These are phyloP conservation scores for Orbilia quercus DNA, from an alignment of 2,329 filamentous ascomycete genomes.

Conservation along the genomic window DNA sequence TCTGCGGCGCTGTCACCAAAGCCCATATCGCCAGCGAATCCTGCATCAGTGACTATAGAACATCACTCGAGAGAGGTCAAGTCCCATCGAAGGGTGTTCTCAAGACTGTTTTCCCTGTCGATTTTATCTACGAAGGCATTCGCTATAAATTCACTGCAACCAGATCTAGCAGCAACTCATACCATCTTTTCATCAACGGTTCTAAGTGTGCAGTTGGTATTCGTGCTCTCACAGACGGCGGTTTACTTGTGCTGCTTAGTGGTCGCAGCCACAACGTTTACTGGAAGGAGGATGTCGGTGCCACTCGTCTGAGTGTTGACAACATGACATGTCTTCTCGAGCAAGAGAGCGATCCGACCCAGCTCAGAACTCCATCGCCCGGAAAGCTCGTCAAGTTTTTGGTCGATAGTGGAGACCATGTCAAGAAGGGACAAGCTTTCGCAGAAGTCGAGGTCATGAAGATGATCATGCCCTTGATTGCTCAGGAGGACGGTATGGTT, in stretches of 20 bases:
- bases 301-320: conserved; percentile 93
- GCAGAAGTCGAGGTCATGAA: conserved; percentile 99
- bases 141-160: conserved; percentile 99
- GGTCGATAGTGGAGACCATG: conserved; percentile 92
- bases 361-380: conserved; percentile 91
- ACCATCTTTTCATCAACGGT: conserved; percentile 98
- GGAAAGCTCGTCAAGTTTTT: conserved; percentile 99
- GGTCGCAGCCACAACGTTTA: conserved; percentile 98
- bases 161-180: conserved; percentile 89
- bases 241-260: conserved; percentile 86
- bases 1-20: conserved; percentile 94
- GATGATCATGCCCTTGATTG: conserved; percentile 99
- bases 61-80: conserved; percentile 93
- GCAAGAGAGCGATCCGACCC: conserved; percentile 98
- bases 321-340: conserved; percentile 98
- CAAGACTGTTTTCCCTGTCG: conserved; percentile 96
- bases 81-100: conserved; percentile 95
- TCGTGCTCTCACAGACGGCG: conserved; percentile 90
- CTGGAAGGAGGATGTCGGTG: conserved; percentile 99
- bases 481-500: conserved; percentile 93
- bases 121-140: conserved; percentile 97
- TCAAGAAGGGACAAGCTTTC: conserved; percentile 90
- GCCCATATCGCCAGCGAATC: conserved; percentile 93
- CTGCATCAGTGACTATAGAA: conserved; percentile 86
- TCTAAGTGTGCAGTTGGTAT: conserved; percentile 95